phyloP scores from a whole-genome alignment of 331 rosid species.

The Malus hybrid region DNA sequence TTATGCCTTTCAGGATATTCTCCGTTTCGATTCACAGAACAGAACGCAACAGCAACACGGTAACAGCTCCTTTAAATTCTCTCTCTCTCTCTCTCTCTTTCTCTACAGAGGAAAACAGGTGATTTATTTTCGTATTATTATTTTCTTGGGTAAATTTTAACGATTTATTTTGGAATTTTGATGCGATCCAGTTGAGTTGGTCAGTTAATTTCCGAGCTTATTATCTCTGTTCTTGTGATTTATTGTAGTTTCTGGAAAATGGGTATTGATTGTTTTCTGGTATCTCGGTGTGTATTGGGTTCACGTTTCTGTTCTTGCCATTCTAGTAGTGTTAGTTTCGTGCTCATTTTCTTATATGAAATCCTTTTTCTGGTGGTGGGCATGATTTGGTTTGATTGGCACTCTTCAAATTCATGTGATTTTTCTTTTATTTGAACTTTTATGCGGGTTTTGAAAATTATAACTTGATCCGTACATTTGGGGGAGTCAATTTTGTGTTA shows the following conservation, averaged over 20 bases:
- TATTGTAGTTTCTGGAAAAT: neutral
- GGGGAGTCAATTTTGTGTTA: neutral
- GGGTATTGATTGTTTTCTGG: neutral
- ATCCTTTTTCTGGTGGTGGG: slow-evolving; percentile 9
- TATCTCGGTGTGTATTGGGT: slow-evolving; percentile 4
- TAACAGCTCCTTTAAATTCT: neutral
- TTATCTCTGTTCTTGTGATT: neutral
- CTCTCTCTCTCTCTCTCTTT: neutral
- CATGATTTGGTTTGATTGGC: neutral
- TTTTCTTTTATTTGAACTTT: neutral
- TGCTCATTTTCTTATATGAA: neutral
- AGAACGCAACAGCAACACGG: neutral
- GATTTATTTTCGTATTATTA: neutral
- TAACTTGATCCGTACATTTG: neutral
- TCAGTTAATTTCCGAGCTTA: neutral
- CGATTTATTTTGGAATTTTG: neutral
- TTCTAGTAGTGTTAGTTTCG: neutral
- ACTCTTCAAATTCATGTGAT: neutral
- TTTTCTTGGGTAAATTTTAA: neutral
- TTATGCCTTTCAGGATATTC: slow-evolving; percentile 40
- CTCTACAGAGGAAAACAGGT: slow-evolving; percentile 5
- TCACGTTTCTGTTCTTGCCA: slow-evolving; percentile 10
- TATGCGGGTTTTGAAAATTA: slow-evolving; percentile 7
- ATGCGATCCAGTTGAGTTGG: neutral
- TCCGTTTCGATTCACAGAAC: slow-evolving; percentile 36